Evolutionary conservation across 1,284 basidiomycete genomes (phyloP).

Genomic region (Mycena citricolor): DNA sequence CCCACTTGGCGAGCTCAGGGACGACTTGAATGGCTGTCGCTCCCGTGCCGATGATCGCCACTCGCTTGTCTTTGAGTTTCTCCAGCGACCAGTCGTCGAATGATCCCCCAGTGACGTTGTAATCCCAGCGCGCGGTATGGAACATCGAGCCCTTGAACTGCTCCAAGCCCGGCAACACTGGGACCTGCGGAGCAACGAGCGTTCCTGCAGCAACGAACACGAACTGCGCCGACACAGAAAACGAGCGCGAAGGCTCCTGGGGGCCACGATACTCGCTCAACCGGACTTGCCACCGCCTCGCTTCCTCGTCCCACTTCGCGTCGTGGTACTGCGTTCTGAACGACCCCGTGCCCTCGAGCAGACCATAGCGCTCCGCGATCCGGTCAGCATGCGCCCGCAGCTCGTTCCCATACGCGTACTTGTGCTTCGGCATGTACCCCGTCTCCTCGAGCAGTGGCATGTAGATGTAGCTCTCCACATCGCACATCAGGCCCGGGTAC

Average conservation of each 20-base stretch:
- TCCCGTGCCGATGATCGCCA: conserved; percentile 24
- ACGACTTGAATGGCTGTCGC: conserved; percentile 23
- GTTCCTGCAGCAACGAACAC: conserved; percentile 10
- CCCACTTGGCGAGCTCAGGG: conserved; percentile 22
- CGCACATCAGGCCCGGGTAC: conserved; percentile 24
- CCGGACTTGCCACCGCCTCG: conserved; percentile 12
- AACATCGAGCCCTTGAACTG: conserved; percentile 19
- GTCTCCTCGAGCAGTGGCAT: conserved; percentile 26
- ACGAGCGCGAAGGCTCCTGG: conserved; percentile 2
- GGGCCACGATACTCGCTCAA: conserved; percentile 12
- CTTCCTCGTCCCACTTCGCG: conserved; percentile 17
- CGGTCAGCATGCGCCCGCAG: conserved; percentile 19
- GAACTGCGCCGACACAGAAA: conserved; percentile 15
- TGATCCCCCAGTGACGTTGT: conserved; percentile 17
- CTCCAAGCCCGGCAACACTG: conserved; percentile 16
- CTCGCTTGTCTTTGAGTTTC: conserved; percentile 20
- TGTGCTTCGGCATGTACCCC: conserved; percentile 23
- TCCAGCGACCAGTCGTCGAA: conserved; percentile 7
- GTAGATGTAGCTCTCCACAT: conserved; percentile 22
- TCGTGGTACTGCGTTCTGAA: conserved; percentile 13
- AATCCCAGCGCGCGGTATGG: conserved; percentile 26
- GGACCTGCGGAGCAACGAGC: conserved; percentile 20
- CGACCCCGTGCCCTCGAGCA: conserved; percentile 19
- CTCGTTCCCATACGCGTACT: conserved; percentile 22
- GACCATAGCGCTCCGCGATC: conserved; percentile 22